Evolutionary conservation across 2,329 filamentous ascomycete species (phyloP), one percentile per base, ranked within the genome.

Genomic region (Cladosporium sphaerospermum): DNA sequence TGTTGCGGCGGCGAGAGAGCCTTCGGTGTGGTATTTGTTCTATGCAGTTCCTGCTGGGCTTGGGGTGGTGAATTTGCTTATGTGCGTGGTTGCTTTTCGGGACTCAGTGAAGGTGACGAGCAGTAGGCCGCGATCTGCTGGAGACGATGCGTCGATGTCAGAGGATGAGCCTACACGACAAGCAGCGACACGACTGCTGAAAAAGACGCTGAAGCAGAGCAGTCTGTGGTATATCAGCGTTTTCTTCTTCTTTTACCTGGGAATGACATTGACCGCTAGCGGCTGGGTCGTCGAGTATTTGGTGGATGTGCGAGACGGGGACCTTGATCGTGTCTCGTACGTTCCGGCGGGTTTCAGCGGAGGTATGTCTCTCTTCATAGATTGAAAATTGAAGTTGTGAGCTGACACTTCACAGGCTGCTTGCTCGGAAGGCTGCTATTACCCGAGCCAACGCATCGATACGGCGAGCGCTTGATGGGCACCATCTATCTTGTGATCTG

Each of bases 221-320:
- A 72, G 71, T 3, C 68, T 85, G 3, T 85, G 81, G 78, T 63
- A 82, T 0, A 62, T 85, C 2, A 81, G 80, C 45, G 51, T 82
- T 2, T 85, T 83, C 64, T 85, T 80, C 68, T 85, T 85, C 67
- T 83, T 84, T 63, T 78, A 79, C 48, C 69, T 85, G 0, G 82
- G 83, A 0, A 76, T 75, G 0, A 64, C 62, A 1, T 74, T 82
- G 2, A 85, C 82, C 0, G 77, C 80, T 9, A 73, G 73, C 65
- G 81, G 83, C 1, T 86, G 82, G 83, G 77, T 85, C 0, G 82
- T 85, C 2, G 80, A 84, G 57, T 86, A 82, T 52, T 73, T 86
- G 3, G 78, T 84, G 6, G 73, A 75, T 2, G 79, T 81, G n/a
- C 78, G 82, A 0, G 69, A 77, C 2, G 82, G 81, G 0, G 69